phyloP scores from a whole-genome alignment of 139 green algal species.

The Pedinophyceae sp. region DNA sequence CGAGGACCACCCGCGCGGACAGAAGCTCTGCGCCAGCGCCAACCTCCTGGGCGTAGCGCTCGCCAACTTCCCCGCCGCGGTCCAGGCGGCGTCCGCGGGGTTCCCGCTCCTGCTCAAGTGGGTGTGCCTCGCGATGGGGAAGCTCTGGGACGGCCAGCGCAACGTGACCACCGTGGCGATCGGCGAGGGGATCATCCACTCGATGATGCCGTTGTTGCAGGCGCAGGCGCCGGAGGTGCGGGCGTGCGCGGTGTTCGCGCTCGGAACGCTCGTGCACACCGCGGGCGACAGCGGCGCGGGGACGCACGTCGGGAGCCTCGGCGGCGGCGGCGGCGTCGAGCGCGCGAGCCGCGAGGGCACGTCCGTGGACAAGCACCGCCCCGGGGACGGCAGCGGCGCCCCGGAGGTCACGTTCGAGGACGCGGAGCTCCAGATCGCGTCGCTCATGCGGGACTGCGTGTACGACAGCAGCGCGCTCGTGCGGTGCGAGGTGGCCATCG shows the following conservation, averaged over 20 bases:
- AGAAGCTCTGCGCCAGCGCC: conserved; percentile 23
- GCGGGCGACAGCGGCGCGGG: background rate
- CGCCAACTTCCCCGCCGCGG: background rate
- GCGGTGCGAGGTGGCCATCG: conserved; percentile 52
- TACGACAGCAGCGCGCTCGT: conserved; percentile 54
- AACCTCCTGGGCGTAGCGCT: conserved; percentile 25
- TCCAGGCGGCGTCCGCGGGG: background rate
- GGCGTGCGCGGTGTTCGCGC: conserved; percentile 69
- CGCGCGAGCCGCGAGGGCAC: background rate
- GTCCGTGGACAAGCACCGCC: background rate
- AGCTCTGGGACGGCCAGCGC: conserved; percentile 51
- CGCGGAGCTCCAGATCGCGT: conserved; percentile 1
- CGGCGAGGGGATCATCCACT: background rate
- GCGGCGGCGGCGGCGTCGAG: conserved; percentile 1
- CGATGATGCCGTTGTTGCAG: background rate
- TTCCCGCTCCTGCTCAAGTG: conserved; percentile 68
- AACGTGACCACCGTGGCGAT: conserved; percentile 9
- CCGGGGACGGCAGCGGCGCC: background rate
- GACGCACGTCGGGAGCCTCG: background rate
- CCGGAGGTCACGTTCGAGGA: background rate
- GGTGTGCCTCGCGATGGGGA: conserved; percentile 77
- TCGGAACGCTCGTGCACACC: conserved; percentile 52
- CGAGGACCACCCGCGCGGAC: conserved; percentile 52
- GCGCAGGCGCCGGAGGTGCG: conserved; percentile 47
- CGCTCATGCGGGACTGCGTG: conserved; percentile 20